Percentiles rank a stretch among this genome's conserved stretches.
Evolutionary conservation across 345 rosid genomes (phyloP).

Genomic region (Syzygium jambos): DNA sequence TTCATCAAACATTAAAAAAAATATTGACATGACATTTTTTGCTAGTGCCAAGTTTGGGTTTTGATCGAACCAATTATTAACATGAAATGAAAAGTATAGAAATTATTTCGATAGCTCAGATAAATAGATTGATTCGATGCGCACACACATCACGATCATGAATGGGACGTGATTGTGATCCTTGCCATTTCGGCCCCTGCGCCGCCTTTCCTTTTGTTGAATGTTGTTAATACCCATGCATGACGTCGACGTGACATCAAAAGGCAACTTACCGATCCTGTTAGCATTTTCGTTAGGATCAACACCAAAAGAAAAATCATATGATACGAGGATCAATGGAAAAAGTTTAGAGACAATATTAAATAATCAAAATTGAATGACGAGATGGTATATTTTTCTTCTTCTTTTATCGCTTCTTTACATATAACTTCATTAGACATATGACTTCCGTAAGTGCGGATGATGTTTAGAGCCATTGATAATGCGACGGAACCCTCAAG

Average conservation of each 20-base stretch:
- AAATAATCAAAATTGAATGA: background rate
- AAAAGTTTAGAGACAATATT: background rate
- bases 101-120: background rate
- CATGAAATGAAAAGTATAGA: background rate
- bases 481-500: background rate
- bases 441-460: background rate
- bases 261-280: background rate
- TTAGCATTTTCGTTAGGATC: background rate
- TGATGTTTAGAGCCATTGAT: background rate
- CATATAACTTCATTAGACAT: background rate
- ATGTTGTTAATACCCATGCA: background rate
- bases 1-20: background rate
- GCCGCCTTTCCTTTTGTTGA: background rate
- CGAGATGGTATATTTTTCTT: background rate
- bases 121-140: background rate
- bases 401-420: background rate
- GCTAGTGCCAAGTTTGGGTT: background rate
- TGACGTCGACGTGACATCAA: background rate
- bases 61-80: background rate
- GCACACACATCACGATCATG: rapidly evolving
- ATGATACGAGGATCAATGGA: background rate
- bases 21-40: background rate
- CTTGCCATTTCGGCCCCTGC: background rate
- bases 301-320: background rate
- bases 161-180: background rate